phyloP scores from a whole-genome alignment of 164 flowering plant genomes.

The Buxus sempervirens region DNA sequence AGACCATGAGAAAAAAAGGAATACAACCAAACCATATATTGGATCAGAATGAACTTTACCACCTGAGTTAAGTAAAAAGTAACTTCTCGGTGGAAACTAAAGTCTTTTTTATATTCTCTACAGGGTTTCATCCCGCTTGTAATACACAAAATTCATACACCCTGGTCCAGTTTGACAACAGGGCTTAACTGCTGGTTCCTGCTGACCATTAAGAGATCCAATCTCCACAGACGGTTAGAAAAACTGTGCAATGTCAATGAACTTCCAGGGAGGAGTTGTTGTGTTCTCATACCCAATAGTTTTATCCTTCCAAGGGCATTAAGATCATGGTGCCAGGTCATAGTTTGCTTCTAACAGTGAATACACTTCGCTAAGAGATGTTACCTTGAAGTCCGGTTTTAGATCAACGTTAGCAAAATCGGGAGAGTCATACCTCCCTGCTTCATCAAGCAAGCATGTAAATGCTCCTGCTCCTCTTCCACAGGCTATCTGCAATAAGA shows the following conservation, averaged over 20 bases:
- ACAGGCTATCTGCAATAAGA: constrained; percentile 60
- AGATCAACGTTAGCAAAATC: constrained; percentile 41
- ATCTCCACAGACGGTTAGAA: not conserved
- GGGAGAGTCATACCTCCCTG: constrained; percentile 62
- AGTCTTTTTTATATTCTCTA: not conserved
- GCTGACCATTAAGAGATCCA: not conserved
- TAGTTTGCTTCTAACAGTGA: constrained; percentile 59
- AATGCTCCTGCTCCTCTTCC: constrained; percentile 87
- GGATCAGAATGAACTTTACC: no score
- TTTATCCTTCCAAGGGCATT: not conserved
- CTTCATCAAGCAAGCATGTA: constrained; percentile 88
- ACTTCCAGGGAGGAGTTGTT: not conserved
- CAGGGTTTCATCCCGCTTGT: not conserved
- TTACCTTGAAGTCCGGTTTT: constrained; percentile 80
- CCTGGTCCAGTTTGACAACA: not conserved
- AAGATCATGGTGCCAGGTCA: constrained; percentile 41
- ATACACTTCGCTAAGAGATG: constrained; percentile 57
- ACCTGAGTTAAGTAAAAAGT: no score
- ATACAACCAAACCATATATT: no score
- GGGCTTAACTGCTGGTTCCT: not conserved
- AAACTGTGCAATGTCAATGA: no score
- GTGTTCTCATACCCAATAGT: not conserved
- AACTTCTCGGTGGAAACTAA: not conserved
- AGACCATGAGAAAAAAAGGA: no score
- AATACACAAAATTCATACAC: no score